Evolutionary conservation across 495 filamentous ascomycete genomes (phyloP).

Genomic region (Penicillium mononematosum): DNA sequence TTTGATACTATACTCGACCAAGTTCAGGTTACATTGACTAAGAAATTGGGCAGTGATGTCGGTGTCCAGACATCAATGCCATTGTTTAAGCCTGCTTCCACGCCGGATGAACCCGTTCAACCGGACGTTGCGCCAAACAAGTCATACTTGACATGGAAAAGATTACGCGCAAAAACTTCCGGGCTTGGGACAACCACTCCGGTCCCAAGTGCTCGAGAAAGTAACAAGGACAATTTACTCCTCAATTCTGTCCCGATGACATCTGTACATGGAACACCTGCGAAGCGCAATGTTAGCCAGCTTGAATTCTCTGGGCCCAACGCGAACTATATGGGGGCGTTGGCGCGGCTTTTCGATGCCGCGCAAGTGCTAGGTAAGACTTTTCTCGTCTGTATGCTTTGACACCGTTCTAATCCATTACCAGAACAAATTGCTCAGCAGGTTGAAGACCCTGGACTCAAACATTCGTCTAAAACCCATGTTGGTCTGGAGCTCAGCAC

Average conservation of each 20-base stretch:
- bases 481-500: constrained; percentile 92
- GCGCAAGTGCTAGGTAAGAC: constrained; percentile 87
- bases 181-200: constrained; percentile 47
- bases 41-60: constrained; percentile 88
- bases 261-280: constrained; percentile 54
- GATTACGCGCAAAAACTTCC: constrained; percentile 84
- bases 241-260: constrained; percentile 85
- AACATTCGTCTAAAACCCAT: constrained; percentile 78
- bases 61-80: constrained; percentile 67
- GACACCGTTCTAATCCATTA: constrained; percentile 19
- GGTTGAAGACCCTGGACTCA: constrained; percentile 88
- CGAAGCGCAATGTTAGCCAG: constrained; percentile 66
- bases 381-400: not conserved
- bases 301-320: constrained; percentile 79
- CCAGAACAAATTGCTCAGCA: constrained; percentile 96
- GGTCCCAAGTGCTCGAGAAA: constrained; percentile 43
- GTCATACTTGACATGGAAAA: constrained; percentile 75
- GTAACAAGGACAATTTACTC: constrained; percentile 56
- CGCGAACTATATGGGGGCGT: constrained; percentile 82
- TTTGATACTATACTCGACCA: constrained; percentile 85
- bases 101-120: constrained; percentile 40
- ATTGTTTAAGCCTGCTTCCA: constrained; percentile 65
- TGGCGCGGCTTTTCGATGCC: constrained; percentile 91
- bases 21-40: constrained; percentile 69
- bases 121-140: constrained; percentile 54